Percentiles rank a stretch among this genome's conserved stretches.
Evolutionary conservation across 2,329 filamentous ascomycete species (phyloP).

Genomic region (Fusarium sp.): DNA sequence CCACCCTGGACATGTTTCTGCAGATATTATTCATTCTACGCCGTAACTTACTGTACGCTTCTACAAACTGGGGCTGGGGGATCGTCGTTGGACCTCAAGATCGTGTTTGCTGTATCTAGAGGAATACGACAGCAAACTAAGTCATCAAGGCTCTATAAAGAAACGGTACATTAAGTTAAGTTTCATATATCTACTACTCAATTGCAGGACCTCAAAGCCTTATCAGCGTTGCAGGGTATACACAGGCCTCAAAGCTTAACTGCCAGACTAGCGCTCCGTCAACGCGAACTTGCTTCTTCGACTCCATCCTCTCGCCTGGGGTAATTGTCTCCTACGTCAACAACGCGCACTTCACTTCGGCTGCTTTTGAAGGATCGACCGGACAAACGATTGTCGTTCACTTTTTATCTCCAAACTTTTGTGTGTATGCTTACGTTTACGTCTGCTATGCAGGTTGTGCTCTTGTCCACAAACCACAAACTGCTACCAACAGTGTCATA

Average conservation of each 20-base stretch:
- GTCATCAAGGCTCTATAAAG: background rate
- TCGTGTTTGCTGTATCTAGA: background rate
- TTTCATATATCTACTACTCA: no score
- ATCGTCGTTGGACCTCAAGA: background rate
- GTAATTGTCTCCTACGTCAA: constrained; percentile 37
- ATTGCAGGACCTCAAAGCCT: no score
- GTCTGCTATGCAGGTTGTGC: background rate
- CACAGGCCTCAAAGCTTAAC: constrained; percentile 27
- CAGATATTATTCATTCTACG: no score
- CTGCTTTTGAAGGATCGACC: background rate
- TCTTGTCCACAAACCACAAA: background rate
- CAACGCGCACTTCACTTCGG: constrained; percentile 11
- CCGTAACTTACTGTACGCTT: no score
- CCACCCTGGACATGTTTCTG: background rate
- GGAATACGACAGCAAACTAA: background rate
- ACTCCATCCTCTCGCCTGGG: constrained; percentile 33
- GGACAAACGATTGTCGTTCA: background rate
- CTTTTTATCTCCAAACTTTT: background rate
- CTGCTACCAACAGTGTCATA: constrained; percentile 5
- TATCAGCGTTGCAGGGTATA: constrained; percentile 4
- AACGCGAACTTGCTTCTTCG: constrained; percentile 44
- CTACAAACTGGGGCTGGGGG: background rate
- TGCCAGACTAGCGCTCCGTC: constrained; percentile 33
- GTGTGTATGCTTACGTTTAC: background rate
- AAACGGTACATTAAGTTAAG: background rate